Percentiles rank a stretch among this genome's conserved stretches.
phyloP scores from a whole-genome alignment of 2,329 filamentous ascomycete genomes.

The Verticillium zaregamsianum region DNA sequence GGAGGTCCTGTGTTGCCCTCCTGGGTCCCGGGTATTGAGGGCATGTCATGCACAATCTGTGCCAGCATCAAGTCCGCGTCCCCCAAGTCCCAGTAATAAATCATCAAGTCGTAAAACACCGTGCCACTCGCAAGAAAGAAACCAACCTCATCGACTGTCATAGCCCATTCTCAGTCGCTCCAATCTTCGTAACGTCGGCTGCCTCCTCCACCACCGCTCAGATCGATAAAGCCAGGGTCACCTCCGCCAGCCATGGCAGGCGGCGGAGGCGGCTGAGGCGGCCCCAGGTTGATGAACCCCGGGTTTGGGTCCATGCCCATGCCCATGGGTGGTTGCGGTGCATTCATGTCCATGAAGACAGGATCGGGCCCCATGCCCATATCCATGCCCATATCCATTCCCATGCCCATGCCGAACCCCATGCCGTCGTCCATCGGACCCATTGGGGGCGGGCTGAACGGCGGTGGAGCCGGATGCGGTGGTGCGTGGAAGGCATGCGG shows the following conservation, averaged over 20 bases:
- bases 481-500: neutral
- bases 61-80: neutral
- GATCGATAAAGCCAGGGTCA: conserved; percentile 9
- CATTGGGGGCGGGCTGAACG: neutral
- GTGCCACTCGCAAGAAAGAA: neutral
- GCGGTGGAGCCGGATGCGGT: neutral
- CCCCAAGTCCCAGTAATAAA: neutral
- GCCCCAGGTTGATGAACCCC: neutral
- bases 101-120: no score
- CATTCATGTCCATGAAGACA: conserved; percentile 1
- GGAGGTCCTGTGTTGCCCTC: conserved; percentile 13
- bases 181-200: conserved; percentile 10
- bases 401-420: neutral
- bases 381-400: neutral
- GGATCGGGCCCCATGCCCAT: neutral
- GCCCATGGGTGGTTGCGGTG: neutral
- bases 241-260: neutral
- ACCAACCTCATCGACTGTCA: neutral
- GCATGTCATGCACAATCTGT: neutral
- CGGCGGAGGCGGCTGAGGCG: conserved; percentile 1
- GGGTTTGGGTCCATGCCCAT: neutral
- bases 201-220: conserved; percentile 5
- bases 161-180: neutral
- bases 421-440: neutral
- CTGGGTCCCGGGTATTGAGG: conserved; percentile 2